Evolutionary conservation across 2,329 filamentous ascomycete genomes (phyloP), one percentile per base, ranked within the genome.

Genomic region (Ophidiomyces ophidiicola): DNA sequence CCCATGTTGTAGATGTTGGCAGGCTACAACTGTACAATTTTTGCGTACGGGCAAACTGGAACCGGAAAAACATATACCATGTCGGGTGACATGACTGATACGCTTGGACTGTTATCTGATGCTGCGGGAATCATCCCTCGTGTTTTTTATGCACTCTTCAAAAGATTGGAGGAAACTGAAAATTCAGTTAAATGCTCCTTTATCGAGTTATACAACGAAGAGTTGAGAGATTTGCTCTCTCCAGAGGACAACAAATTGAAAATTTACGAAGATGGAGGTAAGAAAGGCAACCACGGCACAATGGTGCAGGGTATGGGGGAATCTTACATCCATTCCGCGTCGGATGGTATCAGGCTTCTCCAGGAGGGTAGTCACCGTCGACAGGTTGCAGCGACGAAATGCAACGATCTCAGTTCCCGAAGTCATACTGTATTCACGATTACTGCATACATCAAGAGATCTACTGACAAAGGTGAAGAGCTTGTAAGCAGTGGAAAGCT

Each of bases 21-120:
- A 17, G 90, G 90, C 37, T 96, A 84, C 65, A 98, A 98, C 60
- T 98, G 90, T 64, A 98, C 90, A 4, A 94, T 98, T 44, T 98
- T 98, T 53, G 90, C 90, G 23, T 98, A 98, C 58, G 90, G 90
- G 18, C 90, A 98, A 60, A 98, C 90, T 0, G 90, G 90, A 31
- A 98, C 90, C 0, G 90, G 90, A 51, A 98, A 98, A 61, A 98
- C 90, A 10, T 98, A 98, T 61, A 98, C 90, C 17, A 98, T 98
- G 90, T 94, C 88, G 0, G 90, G 90, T 40, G 88, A 98, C 59
- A 94, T 98, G 76, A 83, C 74, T 10, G 83, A 94, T 51, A 84
- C 77, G 0, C 63, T 86, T 25, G 85, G 88, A 1, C 77, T 94
- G 44, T 70, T 93, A 10, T 88, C 88, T 1, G 90, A 96, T 55